Evolutionary conservation across 2,329 filamentous ascomycete genomes (phyloP).

Genomic region (Karstenula rhodostoma): DNA sequence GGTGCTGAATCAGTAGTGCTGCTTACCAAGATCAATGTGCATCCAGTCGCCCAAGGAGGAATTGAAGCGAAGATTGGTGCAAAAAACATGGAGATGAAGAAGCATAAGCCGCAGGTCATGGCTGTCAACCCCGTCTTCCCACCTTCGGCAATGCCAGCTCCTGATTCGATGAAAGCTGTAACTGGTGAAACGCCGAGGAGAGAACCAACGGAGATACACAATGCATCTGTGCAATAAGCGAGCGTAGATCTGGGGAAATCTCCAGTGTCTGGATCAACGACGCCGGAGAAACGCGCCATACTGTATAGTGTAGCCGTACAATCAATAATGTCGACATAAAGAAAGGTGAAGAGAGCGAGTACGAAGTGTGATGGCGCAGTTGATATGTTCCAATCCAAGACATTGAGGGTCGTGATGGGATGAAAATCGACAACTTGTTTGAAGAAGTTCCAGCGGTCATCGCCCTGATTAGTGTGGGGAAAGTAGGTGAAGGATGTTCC

Average conservation of each 20-base stretch:
- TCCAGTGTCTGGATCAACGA: slow-evolving; percentile 80
- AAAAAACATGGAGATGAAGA: slow-evolving; percentile 88
- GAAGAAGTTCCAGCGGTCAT: slow-evolving; percentile 82
- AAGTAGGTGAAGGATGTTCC: slow-evolving; percentile 80
- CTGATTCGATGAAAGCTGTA: slow-evolving; percentile 86
- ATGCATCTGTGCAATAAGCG: slow-evolving; percentile 84
- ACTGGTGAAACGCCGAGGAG: slow-evolving; percentile 81
- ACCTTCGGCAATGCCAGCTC: slow-evolving; percentile 87
- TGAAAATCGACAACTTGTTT: slow-evolving; percentile 85
- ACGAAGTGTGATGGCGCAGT: slow-evolving; percentile 77
- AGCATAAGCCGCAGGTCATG: slow-evolving; percentile 80
- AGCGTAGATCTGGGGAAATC: slow-evolving; percentile 87
- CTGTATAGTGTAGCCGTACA: slow-evolving; percentile 87
- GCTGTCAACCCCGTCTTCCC: slow-evolving; percentile 84
- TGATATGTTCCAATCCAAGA: slow-evolving; percentile 76
- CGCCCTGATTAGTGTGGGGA: slow-evolving; percentile 72
- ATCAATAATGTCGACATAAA: slow-evolving; percentile 93
- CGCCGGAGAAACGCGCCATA: slow-evolving; percentile 84
- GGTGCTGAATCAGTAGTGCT: background rate
- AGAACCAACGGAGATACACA: slow-evolving; percentile 81
- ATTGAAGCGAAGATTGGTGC: slow-evolving; percentile 91
- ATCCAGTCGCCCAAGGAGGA: slow-evolving; percentile 87
- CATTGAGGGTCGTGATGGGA: slow-evolving; percentile 73
- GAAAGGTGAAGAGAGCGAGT: slow-evolving; percentile 83
- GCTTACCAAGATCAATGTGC: slow-evolving; percentile 77